Evolutionary conservation across 106 monocot species (phyloP).

Genomic region (Acanthochlamys bracteata): DNA sequence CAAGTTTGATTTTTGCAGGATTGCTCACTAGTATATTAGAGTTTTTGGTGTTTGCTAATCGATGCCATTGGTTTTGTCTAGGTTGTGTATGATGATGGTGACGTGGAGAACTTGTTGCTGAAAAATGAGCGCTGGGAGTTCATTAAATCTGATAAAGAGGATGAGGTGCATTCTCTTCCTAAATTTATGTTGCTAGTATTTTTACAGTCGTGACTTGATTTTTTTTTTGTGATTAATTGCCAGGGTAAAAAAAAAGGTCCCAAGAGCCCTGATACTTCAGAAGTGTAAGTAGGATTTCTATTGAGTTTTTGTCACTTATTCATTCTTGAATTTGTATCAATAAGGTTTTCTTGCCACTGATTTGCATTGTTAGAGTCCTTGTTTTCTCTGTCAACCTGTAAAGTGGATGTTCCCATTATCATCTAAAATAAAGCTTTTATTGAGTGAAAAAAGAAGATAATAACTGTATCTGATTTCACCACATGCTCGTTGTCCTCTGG

Average conservation of each 20-base stretch:
- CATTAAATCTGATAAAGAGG: conserved; percentile 11
- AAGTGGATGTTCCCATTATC: too few species aligned
- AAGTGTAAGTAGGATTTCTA: not conserved
- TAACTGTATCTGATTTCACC: too few species aligned
- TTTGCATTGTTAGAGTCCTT: too few species aligned
- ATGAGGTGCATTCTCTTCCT: not conserved
- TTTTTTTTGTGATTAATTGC: not conserved
- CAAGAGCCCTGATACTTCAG: not conserved
- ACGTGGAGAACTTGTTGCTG: conserved; percentile 34
- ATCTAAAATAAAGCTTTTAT: too few species aligned
- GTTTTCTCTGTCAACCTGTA: too few species aligned
- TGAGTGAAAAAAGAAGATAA: too few species aligned
- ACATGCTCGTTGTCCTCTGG: too few species aligned
- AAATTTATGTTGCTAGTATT: not conserved
- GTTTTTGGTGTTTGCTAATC: not conserved
- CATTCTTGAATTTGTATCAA: too few species aligned
- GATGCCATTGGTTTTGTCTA: conserved; percentile 7
- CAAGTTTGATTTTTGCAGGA: not conserved
- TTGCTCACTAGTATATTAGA: not conserved
- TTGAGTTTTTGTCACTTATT: too few species aligned
- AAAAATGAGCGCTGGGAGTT: conserved; percentile 43
- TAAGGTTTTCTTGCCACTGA: too few species aligned
- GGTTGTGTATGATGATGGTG: conserved; percentile 62
- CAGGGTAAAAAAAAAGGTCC: not conserved
- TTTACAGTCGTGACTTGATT: not conserved